Conservation (phyloP, 2,329 filamentous ascomycete genomes). For the Pseudocercospora crystallina region DNA sequence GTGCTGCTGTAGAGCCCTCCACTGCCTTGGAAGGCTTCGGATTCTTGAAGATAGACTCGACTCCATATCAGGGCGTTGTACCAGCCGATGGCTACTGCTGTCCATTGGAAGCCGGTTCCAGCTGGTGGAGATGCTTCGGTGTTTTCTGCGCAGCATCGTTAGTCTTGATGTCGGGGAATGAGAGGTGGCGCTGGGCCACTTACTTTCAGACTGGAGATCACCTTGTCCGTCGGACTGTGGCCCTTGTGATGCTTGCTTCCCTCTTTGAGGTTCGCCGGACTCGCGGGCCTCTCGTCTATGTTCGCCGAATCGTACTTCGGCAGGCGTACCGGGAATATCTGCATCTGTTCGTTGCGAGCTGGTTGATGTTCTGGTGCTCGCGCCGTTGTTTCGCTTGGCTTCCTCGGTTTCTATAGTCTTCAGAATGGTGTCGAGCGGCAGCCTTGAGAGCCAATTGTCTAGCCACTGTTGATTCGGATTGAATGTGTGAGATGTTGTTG, state of each 20-base stretch:
- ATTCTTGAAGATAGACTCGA: conserved; percentile 85
- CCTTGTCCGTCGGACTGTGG: conserved; percentile 15
- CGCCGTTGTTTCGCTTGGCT: conserved; percentile 9
- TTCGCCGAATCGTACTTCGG: conserved; percentile 5
- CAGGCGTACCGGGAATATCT: conserved; percentile 13
- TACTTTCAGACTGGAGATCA: conserved; percentile 17
- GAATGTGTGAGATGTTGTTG: conserved; percentile 53
- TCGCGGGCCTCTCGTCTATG: conserved; percentile 14
- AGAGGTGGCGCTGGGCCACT: background rate
- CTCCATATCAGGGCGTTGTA: conserved; percentile 94
- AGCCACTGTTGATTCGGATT: conserved; percentile 81
- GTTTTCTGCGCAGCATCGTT: conserved; percentile 4
- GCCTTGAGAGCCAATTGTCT: conserved; percentile 88
- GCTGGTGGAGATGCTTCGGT: conserved; percentile 2
- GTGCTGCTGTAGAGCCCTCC: conserved; percentile 93
- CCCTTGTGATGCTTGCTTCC: conserved; percentile 9
- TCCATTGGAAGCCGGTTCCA: conserved; percentile 18
- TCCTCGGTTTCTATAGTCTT: conserved; percentile 20
- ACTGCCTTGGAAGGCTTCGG: conserved; percentile 75
- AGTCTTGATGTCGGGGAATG: background rate
- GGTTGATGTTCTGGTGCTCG: conserved; percentile 9
- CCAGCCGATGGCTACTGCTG: conserved; percentile 66
- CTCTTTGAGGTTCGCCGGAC: conserved; percentile 5
- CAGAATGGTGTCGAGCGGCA: conserved; percentile 68
- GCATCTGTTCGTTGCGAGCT: conserved; percentile 3